These are phyloP conservation scores for Simplicillium aogashimaense DNA, from an alignment of 2,329 filamentous ascomycete species.

Conservation along the genomic window DNA sequence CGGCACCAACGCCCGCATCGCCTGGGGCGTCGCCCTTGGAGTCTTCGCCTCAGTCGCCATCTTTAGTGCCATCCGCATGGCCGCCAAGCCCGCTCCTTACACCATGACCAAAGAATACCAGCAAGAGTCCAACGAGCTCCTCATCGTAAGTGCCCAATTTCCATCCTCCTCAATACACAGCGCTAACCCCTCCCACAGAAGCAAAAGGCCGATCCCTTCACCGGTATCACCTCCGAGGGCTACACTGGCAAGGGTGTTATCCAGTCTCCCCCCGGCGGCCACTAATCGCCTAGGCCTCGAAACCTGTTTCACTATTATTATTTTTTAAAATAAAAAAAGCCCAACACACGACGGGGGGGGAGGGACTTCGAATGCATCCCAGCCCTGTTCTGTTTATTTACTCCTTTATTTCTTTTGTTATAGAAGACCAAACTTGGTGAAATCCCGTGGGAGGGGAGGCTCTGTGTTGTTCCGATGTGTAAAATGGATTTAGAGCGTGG, in stretches of 20 bases:
- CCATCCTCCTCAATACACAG: background rate
- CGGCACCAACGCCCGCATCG: slow-evolving; percentile 73
- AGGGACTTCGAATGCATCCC: background rate
- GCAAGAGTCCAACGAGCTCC: slow-evolving; percentile 87
- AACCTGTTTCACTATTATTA: background rate
- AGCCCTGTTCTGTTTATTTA: slow-evolving; percentile 5
- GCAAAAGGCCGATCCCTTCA: slow-evolving; percentile 80
- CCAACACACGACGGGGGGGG: slow-evolving; percentile 4
- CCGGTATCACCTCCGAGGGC: slow-evolving; percentile 68
- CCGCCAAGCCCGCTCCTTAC: slow-evolving; percentile 62
- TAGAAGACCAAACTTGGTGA: slow-evolving; percentile 19
- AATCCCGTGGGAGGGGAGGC: slow-evolving; percentile 12
- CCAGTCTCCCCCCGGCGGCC: slow-evolving; percentile 53
- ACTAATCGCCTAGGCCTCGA: slow-evolving; percentile 21
- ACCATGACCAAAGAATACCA: slow-evolving; percentile 98
- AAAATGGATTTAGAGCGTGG: slow-evolving; percentile 21
- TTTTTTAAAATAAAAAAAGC: slow-evolving; percentile 7
- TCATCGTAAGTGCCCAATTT: slow-evolving; percentile 56
- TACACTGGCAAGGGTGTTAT: slow-evolving; percentile 73
- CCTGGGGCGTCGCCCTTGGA: slow-evolving; percentile 61
- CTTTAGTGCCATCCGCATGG: slow-evolving; percentile 63
- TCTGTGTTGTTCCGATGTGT: slow-evolving; percentile 19
- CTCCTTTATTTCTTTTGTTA: slow-evolving; percentile 21
- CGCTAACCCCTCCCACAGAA: slow-evolving; percentile 36
- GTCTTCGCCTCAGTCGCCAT: slow-evolving; percentile 56